phyloP scores from a whole-genome alignment of 306 rosid genomes.

The Cicer bijugum region DNA sequence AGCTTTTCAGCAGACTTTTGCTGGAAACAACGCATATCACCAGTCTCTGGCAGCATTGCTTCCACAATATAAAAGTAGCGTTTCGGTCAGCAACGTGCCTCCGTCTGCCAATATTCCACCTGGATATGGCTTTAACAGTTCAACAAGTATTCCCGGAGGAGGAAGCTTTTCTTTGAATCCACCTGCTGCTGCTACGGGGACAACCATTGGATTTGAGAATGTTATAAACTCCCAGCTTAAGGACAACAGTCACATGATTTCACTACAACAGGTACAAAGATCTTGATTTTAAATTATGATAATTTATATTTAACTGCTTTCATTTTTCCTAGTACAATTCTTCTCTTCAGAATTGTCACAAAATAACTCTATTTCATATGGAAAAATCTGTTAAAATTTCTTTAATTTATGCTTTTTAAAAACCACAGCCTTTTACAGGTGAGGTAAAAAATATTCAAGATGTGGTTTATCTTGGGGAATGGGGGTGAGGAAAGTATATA shows the following conservation, averaged over 20 bases:
- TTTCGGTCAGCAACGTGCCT: slow-evolving; percentile 90
- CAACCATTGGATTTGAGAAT: slow-evolving; percentile 83
- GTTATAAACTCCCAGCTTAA: slow-evolving; percentile 77
- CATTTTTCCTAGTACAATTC: neutral
- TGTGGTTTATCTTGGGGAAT: neutral
- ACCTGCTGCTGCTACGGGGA: slow-evolving; percentile 71
- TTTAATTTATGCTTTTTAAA: neutral
- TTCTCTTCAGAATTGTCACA: neutral
- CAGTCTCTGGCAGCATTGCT: slow-evolving; percentile 88
- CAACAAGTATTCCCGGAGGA: slow-evolving; percentile 90
- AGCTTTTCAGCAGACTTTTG: slow-evolving; percentile 88
- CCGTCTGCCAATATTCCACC: slow-evolving; percentile 81
- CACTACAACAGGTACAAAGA: slow-evolving; percentile 80
- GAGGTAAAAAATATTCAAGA: too few species aligned
- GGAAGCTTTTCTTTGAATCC: slow-evolving; percentile 68
- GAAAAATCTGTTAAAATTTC: neutral
- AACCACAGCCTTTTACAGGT: too few species aligned
- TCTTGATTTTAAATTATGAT: neutral
- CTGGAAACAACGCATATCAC: slow-evolving; percentile 85
- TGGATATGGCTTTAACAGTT: slow-evolving; percentile 87
- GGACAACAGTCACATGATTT: slow-evolving; percentile 78
- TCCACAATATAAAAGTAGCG: slow-evolving; percentile 88
- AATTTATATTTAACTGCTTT: neutral
- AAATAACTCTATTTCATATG: neutral
- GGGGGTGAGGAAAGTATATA: neutral